Percentiles rank a stretch among this genome's conserved stretches.
These are phyloP conservation scores for Trichoderma atrobrunneum DNA, from an alignment of 2,329 filamentous ascomycete genomes.

Conservation along the genomic window DNA sequence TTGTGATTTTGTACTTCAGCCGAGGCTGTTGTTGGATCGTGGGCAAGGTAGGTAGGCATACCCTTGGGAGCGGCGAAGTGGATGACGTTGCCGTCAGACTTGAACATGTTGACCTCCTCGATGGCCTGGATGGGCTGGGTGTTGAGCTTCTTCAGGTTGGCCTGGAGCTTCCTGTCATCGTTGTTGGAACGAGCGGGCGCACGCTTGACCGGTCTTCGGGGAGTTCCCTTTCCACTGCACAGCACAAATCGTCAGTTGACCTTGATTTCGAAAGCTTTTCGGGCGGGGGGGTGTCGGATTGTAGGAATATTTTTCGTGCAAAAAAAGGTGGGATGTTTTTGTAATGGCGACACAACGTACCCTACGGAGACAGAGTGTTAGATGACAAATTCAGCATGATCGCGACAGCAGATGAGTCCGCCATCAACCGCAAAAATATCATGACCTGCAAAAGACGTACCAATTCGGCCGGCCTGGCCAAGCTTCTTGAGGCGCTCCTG, in stretches of 20 bases:
- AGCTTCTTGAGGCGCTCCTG: conserved; percentile 62
- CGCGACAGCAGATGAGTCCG: background rate
- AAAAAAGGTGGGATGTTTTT: background rate
- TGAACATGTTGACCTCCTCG: conserved; percentile 99
- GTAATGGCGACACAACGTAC: conserved; percentile 33
- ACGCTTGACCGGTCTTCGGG: conserved; percentile 97
- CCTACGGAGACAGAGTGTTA: conserved; percentile 28
- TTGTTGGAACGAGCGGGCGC: conserved; percentile 86
- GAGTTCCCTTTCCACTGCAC: conserved; percentile 88
- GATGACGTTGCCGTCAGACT: conserved; percentile 99
- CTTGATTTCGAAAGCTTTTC: conserved; percentile 22
- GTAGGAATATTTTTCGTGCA: background rate
- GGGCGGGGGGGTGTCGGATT: background rate
- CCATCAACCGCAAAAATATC: background rate
- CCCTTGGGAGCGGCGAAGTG: conserved; percentile 98
- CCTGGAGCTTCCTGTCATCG: conserved; percentile 99
- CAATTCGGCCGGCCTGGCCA: conserved; percentile 57
- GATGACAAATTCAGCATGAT: background rate
- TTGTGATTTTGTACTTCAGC: background rate
- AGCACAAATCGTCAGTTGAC: conserved; percentile 19
- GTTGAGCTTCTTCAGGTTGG: conserved; percentile 97
- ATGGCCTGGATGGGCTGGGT: conserved; percentile 99
- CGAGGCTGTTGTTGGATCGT: background rate
- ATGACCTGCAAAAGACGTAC: conserved; percentile 48
- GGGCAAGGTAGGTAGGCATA: conserved; percentile 51